Percentiles rank a stretch among this genome's conserved stretches.
Conservation (phyloP, 2,329 filamentous ascomycete species). For the Hypoxylon sp. region DNA sequence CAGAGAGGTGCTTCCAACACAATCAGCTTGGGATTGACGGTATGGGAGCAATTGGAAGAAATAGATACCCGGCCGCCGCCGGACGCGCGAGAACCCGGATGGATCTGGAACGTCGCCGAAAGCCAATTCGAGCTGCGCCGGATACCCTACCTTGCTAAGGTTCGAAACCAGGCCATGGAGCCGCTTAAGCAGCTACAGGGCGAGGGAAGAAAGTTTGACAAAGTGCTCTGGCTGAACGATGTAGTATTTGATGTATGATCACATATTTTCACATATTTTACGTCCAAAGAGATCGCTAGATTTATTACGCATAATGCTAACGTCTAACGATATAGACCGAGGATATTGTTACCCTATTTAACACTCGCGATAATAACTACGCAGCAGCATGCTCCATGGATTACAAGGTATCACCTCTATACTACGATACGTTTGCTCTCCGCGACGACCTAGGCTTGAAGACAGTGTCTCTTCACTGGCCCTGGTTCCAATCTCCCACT, state of each 20-base stretch:
- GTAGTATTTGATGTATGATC: constrained; percentile 68
- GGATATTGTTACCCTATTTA: constrained; percentile 68
- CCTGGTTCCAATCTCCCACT: constrained; percentile 67
- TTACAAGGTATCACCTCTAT: constrained; percentile 66
- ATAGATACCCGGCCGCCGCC: constrained; percentile 60
- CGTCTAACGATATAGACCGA: constrained; percentile 47
- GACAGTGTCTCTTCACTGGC: constrained; percentile 68
- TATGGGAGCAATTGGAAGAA: constrained; percentile 70
- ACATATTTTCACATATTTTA: constrained; percentile 3
- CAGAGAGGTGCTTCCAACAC: constrained; percentile 65
- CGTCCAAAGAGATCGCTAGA: not conserved
- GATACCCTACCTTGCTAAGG: constrained; percentile 76
- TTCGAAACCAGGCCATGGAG: constrained; percentile 75
- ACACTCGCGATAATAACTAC: constrained; percentile 69
- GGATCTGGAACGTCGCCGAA: constrained; percentile 70
- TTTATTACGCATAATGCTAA: constrained; percentile 45
- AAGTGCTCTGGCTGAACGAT: constrained; percentile 73
- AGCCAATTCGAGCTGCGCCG: constrained; percentile 71
- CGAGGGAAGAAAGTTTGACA: constrained; percentile 68
- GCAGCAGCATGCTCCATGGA: constrained; percentile 74
- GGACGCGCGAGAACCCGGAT: constrained; percentile 65
- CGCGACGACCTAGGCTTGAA: constrained; percentile 69
- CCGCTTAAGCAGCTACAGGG: constrained; percentile 67
- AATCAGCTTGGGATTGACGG: constrained; percentile 70
- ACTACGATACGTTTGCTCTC: constrained; percentile 75